These are phyloP conservation scores for Aspergillus diversus DNA, from an alignment of 495 filamentous ascomycete genomes.

Conservation along the genomic window DNA sequence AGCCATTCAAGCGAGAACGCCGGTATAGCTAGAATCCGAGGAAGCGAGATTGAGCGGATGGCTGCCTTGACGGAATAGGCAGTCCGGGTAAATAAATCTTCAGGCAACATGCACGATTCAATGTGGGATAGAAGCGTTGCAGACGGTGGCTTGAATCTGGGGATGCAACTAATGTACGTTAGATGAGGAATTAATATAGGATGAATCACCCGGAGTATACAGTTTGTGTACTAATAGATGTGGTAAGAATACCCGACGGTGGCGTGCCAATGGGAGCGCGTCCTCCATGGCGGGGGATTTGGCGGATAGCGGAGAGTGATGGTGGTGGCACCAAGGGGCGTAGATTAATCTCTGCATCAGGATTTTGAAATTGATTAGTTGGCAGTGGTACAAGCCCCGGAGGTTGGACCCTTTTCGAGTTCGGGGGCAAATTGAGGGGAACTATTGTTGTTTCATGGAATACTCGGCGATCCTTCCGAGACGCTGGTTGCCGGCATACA, in stretches of 20 bases:
- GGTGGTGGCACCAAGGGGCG: conserved; percentile 3
- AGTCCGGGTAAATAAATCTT: conserved; percentile 7
- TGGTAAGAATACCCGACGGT: conserved; percentile 10
- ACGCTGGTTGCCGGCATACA: not conserved
- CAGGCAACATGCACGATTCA: not conserved
- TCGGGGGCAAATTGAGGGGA: not conserved
- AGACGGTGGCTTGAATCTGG: conserved; percentile 4
- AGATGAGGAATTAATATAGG: conserved; percentile 14
- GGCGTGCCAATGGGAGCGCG: not conserved
- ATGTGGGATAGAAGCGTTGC: not conserved
- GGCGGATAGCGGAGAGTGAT: conserved; percentile 3
- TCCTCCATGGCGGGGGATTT: conserved; percentile 1
- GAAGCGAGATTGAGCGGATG: conserved; percentile 8
- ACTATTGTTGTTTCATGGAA: not conserved
- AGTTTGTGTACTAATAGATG: not conserved
- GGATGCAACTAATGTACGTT: conserved; percentile 6
- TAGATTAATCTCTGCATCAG: conserved; percentile 12
- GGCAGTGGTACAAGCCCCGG: not conserved
- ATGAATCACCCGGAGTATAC: not conserved
- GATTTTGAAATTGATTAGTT: conserved; percentile 5
- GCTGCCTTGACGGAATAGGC: conserved; percentile 23
- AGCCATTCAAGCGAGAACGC: conserved; percentile 6
- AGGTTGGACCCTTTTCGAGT: not conserved
- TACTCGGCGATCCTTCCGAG: not conserved
- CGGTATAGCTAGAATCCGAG: not conserved